Percentiles rank a stretch among this genome's conserved stretches.
Evolutionary conservation across 2,329 filamentous ascomycete genomes (phyloP).

Genomic region (Trichoderma hamatum): DNA sequence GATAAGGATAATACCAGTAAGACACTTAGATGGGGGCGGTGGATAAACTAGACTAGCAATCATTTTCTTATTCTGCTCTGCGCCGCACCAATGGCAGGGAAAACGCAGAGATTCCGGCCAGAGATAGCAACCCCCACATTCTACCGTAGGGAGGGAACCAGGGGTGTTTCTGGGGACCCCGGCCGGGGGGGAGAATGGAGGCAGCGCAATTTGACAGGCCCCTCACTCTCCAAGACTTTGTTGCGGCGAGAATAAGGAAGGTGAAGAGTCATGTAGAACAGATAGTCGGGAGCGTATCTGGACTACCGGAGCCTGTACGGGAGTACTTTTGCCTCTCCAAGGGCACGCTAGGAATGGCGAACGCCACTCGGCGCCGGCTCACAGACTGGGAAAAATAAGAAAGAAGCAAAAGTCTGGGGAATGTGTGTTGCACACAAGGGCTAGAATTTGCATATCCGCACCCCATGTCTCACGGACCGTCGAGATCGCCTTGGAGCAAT

Average conservation of each 20-base stretch:
- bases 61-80: background rate
- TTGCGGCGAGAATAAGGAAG: slow-evolving; percentile 25
- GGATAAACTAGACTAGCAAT: slow-evolving; percentile 18
- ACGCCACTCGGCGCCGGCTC: background rate
- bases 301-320: background rate
- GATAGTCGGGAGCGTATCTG: background rate
- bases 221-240: slow-evolving; percentile 11
- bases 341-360: slow-evolving; percentile 14
- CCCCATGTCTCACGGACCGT: slow-evolving; percentile 22
- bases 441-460: slow-evolving; percentile 13
- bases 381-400: background rate
- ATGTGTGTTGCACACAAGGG: background rate
- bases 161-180: slow-evolving; percentile 29
- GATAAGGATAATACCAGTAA: slow-evolving; percentile 16
- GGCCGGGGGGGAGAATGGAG: slow-evolving; percentile 22
- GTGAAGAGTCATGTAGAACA: slow-evolving; percentile 14
- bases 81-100: slow-evolving; percentile 25
- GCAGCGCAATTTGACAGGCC: slow-evolving; percentile 11
- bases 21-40: slow-evolving; percentile 16
- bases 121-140: slow-evolving; percentile 30
- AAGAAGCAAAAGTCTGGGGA: slow-evolving; percentile 22
- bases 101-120: slow-evolving; percentile 2
- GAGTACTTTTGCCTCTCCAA: background rate
- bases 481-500: slow-evolving; percentile 14
- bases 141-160: slow-evolving; percentile 16